phyloP scores from a whole-genome alignment of 306 rosid genomes.

The Comarum palustre region DNA sequence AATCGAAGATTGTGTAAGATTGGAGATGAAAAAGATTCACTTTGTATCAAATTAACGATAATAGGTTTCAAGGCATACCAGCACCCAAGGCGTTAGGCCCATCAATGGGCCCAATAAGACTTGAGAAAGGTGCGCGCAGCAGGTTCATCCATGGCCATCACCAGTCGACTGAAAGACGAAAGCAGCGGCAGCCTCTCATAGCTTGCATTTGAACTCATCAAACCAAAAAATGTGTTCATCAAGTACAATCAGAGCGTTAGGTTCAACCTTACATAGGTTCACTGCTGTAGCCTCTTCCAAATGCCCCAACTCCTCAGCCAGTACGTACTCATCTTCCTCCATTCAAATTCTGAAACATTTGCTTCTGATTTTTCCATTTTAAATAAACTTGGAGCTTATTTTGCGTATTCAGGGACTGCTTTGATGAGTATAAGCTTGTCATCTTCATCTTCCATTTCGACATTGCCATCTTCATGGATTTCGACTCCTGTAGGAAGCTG shows the following conservation, averaged over 20 bases:
- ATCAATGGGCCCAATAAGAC: neutral
- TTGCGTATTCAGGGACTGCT: slow-evolving; percentile 45
- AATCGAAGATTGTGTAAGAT: too few relatives aligned
- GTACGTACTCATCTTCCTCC: neutral
- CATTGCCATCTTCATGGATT: slow-evolving; percentile 24
- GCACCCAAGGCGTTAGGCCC: neutral
- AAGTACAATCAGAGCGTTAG: slow-evolving; percentile 41
- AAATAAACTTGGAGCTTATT: slow-evolving; percentile 18
- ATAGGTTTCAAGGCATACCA: neutral
- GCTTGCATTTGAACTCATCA: neutral
- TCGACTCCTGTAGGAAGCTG: slow-evolving; percentile 9
- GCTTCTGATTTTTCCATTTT: neutral
- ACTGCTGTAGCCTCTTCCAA: slow-evolving; percentile 38
- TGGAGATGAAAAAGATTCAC: too few relatives aligned
- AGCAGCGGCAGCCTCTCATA: neutral
- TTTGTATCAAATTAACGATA: too few relatives aligned
- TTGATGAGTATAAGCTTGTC: slow-evolving; percentile 34
- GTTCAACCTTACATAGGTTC: slow-evolving; percentile 41
- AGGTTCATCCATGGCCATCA: neutral
- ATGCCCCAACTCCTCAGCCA: slow-evolving; percentile 25
- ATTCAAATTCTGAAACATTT: slow-evolving; percentile 3
- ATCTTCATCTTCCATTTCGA: slow-evolving; percentile 27
- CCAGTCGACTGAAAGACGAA: neutral
- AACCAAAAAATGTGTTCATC: slow-evolving; percentile 28
- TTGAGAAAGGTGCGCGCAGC: neutral